Evolutionary conservation across 345 rosid species (phyloP), one percentile per base, ranked within the genome.

Genomic region (Erodium maritimum): DNA sequence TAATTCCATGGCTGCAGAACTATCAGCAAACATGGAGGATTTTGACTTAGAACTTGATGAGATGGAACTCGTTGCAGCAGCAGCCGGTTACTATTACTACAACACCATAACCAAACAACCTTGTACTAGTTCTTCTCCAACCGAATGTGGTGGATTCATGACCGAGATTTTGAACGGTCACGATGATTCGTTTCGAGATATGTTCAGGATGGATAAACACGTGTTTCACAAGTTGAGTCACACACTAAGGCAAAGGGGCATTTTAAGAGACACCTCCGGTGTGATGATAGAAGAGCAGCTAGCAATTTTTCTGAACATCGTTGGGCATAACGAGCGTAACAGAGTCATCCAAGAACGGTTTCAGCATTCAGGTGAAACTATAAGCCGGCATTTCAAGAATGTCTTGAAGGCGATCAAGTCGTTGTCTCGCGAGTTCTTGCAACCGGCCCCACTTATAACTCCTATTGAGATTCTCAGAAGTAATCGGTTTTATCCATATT

Each of bases 21-120:
- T 14, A 42, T 42, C 16, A 23, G 58, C 58, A 56, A 13, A 14
- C 19, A 68, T 74, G 87, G 79, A 70, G 16, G 85, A 79, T 72
- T 56, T 71, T 23, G 93, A 87, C 69, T 19, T 84, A 65, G 84
- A 84, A 79, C 62, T 87, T 77, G 90, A 85, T 52, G 80, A 87
- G 85, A 87, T 90, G 90, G 93, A 87, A 58, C 65, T 86, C 68
- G 81, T 86, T 61, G 91, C 95, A 0, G 86, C 90, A 11, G 83
- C 96, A 58, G 82, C 83, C 59, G 90, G 91, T 59, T 89, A 76
- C 71, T 74, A 74, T 60, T 80, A 75, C 53, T 82, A 76, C 69
- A 68, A 73, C 58, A 72, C 77, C 19, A 56, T 73, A 66, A 68
- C 68, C 17, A 77, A 77, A 72, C 82, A 65, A 59, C 76, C 80